Evolutionary conservation across 306 rosid species (phyloP), one percentile per base, ranked within the genome.

Genomic region (Vachellia collinsii): DNA sequence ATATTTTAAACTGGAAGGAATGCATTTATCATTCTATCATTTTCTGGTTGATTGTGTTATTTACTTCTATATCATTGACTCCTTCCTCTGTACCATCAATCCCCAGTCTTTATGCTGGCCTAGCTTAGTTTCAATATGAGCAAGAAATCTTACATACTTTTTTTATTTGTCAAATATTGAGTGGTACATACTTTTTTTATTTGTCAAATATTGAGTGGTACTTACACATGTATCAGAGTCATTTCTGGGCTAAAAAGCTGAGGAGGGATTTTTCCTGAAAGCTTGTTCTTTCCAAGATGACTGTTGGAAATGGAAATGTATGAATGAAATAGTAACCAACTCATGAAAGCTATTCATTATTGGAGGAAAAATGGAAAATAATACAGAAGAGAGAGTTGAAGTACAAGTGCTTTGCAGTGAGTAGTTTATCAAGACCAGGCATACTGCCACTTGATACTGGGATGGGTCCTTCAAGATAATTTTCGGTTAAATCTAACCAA

Each of bases 141-240:
- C n/a, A 72, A 46, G 42, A 34, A 66, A 25, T 16, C 3, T 43
- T 14, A 62, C 70, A 64, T 22, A 20, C n/a, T 29, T 50, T 29
- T 12, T 62, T 41, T 29, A 29, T 34, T 12, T 29, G 41, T 4
- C 19, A 62, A 29, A 62, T 62, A 22, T 58, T 36, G n/a, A n/a
- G n/a, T n/a, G n/a, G n/a, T 13, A 62, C 70, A 64, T 22, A n/a
- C n/a, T 25, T 50, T 25, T 12, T 61, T 39, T 61, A 29, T 34
- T 11, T 25, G 67, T 4, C 17, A 61, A 25, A 61, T 61, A 22
- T 58, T 36, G 72, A 46, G 61, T 19, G 29, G 41, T 37, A 61
- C 94, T 90, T 90, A 90, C 94, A 81, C 79, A 79, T 90, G 92
- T 76, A 86, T 14, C 62, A 88, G 84, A 1, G 2, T 11, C 94